Conservation (phyloP, 345 rosid genomes). For the Physaria fendleri region DNA sequence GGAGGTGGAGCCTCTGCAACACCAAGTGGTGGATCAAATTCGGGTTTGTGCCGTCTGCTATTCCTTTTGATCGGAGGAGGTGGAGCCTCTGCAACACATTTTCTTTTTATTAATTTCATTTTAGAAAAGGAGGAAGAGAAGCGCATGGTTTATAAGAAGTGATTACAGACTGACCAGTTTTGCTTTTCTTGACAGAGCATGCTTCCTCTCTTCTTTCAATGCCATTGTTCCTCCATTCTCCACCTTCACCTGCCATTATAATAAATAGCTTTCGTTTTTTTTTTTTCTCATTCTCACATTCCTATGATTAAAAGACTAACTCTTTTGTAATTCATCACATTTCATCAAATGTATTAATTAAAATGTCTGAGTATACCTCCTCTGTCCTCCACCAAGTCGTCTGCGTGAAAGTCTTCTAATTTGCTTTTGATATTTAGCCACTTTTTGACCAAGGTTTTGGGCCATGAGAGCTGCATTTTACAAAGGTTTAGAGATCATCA, state of each 20-base stretch:
- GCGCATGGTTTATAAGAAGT: not conserved
- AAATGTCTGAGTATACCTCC: not conserved
- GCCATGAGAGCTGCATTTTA: conserved; percentile 74
- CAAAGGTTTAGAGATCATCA: not conserved
- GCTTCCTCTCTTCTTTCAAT: conserved; percentile 59
- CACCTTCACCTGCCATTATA: conserved; percentile 78
- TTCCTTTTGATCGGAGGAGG: conserved; percentile 40
- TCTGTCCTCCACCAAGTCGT: conserved; percentile 23
- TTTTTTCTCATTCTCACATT: conserved; percentile 18
- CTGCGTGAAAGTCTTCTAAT: conserved; percentile 66
- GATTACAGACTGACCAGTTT: conserved; percentile 55
- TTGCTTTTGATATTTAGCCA: conserved; percentile 87
- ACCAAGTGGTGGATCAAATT: conserved; percentile 44
- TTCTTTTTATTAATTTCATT: too few relatives aligned
- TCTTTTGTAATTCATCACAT: conserved; percentile 7
- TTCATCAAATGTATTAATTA: too few relatives aligned
- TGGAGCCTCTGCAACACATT: conserved; percentile 45
- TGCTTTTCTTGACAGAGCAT: conserved; percentile 83
- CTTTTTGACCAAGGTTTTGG: conserved; percentile 90
- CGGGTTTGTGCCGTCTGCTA: conserved; percentile 52
- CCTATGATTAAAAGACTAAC: not conserved
- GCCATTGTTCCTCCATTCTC: conserved; percentile 65
- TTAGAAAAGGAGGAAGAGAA: conserved; percentile 1
- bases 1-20: conserved; percentile 50
- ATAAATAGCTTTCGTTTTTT: too few relatives aligned